Base-by-base conservation (phyloP, 208 protist genomes). In the Trypanosomatidae sp. region DNA sequence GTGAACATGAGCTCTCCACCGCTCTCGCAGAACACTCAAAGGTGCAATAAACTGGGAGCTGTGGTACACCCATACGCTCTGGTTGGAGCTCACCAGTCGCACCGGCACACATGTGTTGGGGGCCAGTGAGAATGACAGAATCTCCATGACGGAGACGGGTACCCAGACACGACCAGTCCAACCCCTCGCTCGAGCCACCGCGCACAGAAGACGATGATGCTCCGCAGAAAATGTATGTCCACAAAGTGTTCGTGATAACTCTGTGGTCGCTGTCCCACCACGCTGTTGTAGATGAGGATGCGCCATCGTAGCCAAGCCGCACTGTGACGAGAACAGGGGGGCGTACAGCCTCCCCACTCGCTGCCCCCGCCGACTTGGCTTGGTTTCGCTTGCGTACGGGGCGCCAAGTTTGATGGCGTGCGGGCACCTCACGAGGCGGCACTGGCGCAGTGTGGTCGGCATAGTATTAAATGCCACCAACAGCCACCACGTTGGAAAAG, bases 151-250 rank as follows among this genome's bases (percentile, higher is more conserved):
- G 10, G 46, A 69, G 12, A 47, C 58, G 0, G 90, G 76, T 13
- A 94, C 86, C 87, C 90, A 94, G 8, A 91, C 59, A 17, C 41
- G 19, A 25, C 60, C 70, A 5, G 36, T 30, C 72, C 85, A 89
- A 2, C 73, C 44, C 0, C 79, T 67, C 12, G 81, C 47, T 3
- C 71, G 50, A 0, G 80, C 76, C 13, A 90, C 47, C 3, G 81
- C 73, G 67, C 81, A 78, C 0, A 92, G 73, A 65, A 92, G 69
- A 6, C 77, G 28, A 30, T 80, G 69, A 50, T 80, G 68, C 22
- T 82, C 73, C 1, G 36, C 17, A 0, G 80, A 80, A 67, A 92
- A 95, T 0, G n/a, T 28, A 43, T 73, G 68, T 0, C 88, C 87
- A 0, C 78, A 69, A 1, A 93, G 59, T 19, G 82, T 89, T 15